Evolutionary conservation across 2,329 filamentous ascomycete species (phyloP), one percentile per base, ranked within the genome.

Genomic region (Xylaria arbuscula): DNA sequence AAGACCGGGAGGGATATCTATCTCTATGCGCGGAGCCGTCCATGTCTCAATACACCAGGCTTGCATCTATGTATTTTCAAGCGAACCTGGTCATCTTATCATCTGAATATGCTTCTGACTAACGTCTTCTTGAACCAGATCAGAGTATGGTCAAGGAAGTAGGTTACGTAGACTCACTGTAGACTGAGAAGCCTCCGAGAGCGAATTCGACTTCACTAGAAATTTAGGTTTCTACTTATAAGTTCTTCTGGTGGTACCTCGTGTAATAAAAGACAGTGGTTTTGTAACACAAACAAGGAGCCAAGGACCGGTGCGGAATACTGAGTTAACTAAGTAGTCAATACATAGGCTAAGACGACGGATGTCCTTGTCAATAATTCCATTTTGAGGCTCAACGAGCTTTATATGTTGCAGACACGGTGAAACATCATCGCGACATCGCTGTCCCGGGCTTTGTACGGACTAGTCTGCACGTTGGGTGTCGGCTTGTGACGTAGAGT

Each of bases 71-170:
- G 13, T 83, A 86, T 72, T 78, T 90, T 15, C 88, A 90, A 80
- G 88, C 88, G 47, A 91, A 91, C 72, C 81, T 91, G 45, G 82
- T 91, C 47, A 81, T 90, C 11, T 81, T 91, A 0, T 88, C 88
- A 0, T 84, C 83, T 1, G 77, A 79, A 38, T 87, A 89, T 75
- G 88, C 88, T 13, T 60, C 79, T 19, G 86, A 90, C 75, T 91
- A 90, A 76, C 83, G 85, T 13, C 76, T 83, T 19, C 84, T 90
- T 90, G 88, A 76, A 80, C 81, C 1, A 83, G 88, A 57, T 2
- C 9, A 3, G 19, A 24, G 5, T 48, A 13, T 3, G 3, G 19
- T n/a, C 15, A 13, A 15, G 22, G 24, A 15, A 28, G 15, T 32
- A 53, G 24, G 24, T 32, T 34, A 32, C 10, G 24, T 53, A 32